Evolutionary conservation across 148 eudicot species (phyloP).

Genomic region (Chenopodium formosanum): DNA sequence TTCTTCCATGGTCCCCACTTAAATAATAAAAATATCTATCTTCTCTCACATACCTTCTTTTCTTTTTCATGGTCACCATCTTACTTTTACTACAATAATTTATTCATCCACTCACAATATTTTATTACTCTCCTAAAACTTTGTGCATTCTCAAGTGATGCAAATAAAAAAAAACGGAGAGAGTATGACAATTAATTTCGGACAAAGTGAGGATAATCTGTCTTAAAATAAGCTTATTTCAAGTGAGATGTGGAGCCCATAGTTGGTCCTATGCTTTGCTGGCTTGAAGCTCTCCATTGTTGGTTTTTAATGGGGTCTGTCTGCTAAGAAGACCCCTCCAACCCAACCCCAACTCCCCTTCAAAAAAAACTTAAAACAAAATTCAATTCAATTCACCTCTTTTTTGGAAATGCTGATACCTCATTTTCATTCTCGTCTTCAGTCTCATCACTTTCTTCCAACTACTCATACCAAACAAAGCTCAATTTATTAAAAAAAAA

Average conservation of each 20-base stretch:
- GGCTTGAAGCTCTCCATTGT: conserved; percentile 62
- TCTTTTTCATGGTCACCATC: too few species aligned
- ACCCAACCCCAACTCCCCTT: not conserved
- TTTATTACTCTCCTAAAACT: too few species aligned
- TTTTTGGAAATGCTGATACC: conserved; percentile 12
- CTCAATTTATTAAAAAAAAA: not conserved
- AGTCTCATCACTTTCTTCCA: conserved; percentile 28
- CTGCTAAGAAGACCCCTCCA: conserved; percentile 32
- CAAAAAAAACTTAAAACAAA: not conserved
- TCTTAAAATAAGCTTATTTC: conserved; percentile 1
- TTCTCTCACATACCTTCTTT: too few species aligned
- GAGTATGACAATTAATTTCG: too few species aligned
- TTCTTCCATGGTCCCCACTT: too few species aligned
- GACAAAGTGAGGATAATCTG: too few species aligned
- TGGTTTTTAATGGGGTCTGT: conserved; percentile 59
- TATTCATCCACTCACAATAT: too few species aligned
- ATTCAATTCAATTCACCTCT: conserved; percentile 13
- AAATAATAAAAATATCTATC: too few species aligned
- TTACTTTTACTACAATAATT: too few species aligned
- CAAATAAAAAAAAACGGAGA: too few species aligned
- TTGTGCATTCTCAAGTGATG: too few species aligned
- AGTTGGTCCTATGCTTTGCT: conserved; percentile 77
- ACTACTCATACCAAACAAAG: conserved; percentile 21
- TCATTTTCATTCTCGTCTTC: conserved; percentile 26
- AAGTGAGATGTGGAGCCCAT: conserved; percentile 63